Percentiles rank a stretch among this genome's conserved stretches.
Conservation (phyloP, 1,139 yeast species). For the Candida sp. region DNA sequence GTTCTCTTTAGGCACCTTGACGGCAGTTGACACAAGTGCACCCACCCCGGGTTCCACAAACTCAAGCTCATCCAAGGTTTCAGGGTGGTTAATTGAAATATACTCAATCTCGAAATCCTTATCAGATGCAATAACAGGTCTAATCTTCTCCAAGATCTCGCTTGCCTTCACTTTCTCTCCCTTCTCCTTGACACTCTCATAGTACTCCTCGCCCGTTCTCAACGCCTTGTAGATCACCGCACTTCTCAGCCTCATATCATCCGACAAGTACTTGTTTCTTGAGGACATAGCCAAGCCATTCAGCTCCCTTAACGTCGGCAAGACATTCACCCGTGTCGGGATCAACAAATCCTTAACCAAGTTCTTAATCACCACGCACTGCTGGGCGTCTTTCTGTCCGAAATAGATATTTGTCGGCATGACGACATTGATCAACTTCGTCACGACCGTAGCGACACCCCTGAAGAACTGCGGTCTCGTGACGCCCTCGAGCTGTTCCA, state of each 20-base stretch:
- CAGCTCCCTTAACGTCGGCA: slow-evolving; percentile 70
- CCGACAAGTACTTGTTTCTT: slow-evolving; percentile 77
- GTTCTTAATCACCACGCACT: slow-evolving; percentile 77
- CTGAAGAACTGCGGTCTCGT: slow-evolving; percentile 92
- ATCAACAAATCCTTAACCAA: slow-evolving; percentile 76
- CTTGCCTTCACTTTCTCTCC: slow-evolving; percentile 24
- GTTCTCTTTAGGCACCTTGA: slow-evolving; percentile 56
- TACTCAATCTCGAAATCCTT: slow-evolving; percentile 67
- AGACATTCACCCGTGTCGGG: slow-evolving; percentile 64
- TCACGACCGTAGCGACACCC: slow-evolving; percentile 95
- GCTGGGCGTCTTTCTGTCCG: slow-evolving; percentile 98
- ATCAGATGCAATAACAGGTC: slow-evolving; percentile 23
- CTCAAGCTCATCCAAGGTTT: slow-evolving; percentile 60
- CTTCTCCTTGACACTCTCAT: slow-evolving; percentile 14
- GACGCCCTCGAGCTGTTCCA: slow-evolving; percentile 88
- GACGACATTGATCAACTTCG: slow-evolving; percentile 80
- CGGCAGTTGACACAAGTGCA: slow-evolving; percentile 74
- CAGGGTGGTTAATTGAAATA: slow-evolving; percentile 75
- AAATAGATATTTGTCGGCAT: slow-evolving; percentile 80
- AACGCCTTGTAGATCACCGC: slow-evolving; percentile 65
- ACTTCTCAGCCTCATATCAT: slow-evolving; percentile 52
- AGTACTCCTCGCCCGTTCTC: slow-evolving; percentile 41
- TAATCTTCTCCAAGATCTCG: slow-evolving; percentile 31
- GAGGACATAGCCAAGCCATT: slow-evolving; percentile 90
- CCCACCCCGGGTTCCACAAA: slow-evolving; percentile 50